Evolutionary conservation across 2,329 filamentous ascomycete genomes (phyloP).

Genomic region (Scleromitrula shiraiana): DNA sequence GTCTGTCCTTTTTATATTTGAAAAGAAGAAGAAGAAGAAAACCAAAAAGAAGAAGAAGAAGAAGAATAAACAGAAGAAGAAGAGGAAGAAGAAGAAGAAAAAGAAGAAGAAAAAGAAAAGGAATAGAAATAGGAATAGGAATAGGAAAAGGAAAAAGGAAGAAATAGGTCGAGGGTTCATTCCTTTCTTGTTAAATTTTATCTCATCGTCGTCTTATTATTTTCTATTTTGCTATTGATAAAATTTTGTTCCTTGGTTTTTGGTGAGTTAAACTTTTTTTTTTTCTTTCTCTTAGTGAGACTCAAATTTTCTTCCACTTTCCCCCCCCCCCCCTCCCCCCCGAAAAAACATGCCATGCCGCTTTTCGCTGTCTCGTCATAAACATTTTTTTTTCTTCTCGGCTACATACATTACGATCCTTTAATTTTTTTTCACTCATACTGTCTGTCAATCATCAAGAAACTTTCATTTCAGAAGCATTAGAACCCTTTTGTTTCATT

Average conservation of each 20-base stretch:
- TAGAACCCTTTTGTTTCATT: neutral
- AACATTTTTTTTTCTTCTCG: slow-evolving; percentile 10
- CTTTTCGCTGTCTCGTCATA: slow-evolving; percentile 7
- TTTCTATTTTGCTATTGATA: neutral
- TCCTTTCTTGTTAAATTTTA: neutral
- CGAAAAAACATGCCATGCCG: slow-evolving; percentile 1
- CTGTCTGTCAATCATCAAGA: slow-evolving; percentile 1
- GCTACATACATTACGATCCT: neutral
- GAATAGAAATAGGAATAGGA: too few relatives aligned
- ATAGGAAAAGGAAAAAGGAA: too few relatives aligned
- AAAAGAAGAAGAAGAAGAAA: neutral
- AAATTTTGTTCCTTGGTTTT: neutral
- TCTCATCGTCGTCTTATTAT: neutral
- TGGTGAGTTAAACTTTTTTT: slow-evolving; percentile 8
- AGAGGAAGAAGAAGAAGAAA: too few relatives aligned
- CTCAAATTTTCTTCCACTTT: slow-evolving; percentile 10
- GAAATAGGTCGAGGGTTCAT: too few relatives aligned
- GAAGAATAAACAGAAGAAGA: too few relatives aligned
- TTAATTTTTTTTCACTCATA: slow-evolving; percentile 1
- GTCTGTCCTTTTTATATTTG: neutral
- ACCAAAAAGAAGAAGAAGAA: too few relatives aligned
- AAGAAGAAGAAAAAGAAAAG: too few relatives aligned
- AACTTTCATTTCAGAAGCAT: neutral
- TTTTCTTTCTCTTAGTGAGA: neutral
- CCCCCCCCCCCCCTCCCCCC: neutral